Base-by-base conservation (phyloP, 202 grass and related monocot genomes). In the Panicum virgatum region DNA sequence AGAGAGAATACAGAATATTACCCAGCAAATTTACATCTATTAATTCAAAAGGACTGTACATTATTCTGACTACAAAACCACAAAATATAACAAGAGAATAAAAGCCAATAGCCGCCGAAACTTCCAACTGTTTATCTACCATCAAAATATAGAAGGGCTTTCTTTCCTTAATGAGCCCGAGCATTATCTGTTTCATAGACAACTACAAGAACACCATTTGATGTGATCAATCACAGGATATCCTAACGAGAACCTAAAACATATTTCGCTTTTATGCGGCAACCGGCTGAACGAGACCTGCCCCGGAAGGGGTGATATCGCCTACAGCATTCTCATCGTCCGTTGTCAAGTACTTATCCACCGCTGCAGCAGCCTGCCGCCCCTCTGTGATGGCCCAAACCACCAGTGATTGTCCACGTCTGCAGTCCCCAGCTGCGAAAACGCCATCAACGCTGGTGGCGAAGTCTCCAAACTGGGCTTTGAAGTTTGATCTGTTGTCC, bases 311-410 rank as follows among this genome's bases (percentile, higher is more conserved):
- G 45, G 64, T 59, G 9, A 78, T 68, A 45, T 50, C 82, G 4
- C 76, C 51, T 16, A 67, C 61, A 3, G 46, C 40, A 36, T 58
- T 82, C 9, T 43, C 71, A 70, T 85, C 85, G 61, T 90, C 79
- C 76, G 54, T 91, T 79, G 85, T 89, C 52, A 99, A 82, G 71
- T 90, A 99, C 48, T 83, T 90, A 46, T 99, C 96, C 1, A 90
- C 91, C 6, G 87, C 63, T 12, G 93, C 82, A 61, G 93, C 96
- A 72, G 93, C 89, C 79, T 96, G 85, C 45, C 96, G 91, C 43
- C 96, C 93, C 81, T 99, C 96, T 0, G 89, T 99, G 83, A 96
- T 99, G 69, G 93, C 96, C 96, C 96, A 99, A 79, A 99, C 96
- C 8, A 99, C 96, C 5, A 99, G 78, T 23, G 96, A 99, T 81